Evolutionary conservation across 768 basidiomycete genomes (phyloP).

Genomic region (Mycena sanguinolenta): DNA sequence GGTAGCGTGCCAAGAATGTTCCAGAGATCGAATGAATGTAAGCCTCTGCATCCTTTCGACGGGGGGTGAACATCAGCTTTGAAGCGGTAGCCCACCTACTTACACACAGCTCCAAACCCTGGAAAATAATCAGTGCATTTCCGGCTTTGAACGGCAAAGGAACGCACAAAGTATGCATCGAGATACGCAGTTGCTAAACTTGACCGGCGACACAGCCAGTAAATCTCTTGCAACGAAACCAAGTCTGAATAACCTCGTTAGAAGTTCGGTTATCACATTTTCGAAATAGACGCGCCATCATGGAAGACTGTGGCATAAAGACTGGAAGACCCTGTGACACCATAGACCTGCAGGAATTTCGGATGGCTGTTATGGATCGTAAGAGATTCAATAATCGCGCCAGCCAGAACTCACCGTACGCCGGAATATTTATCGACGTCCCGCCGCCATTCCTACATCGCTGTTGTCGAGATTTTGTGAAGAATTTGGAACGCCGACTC

Average conservation of each 20-base stretch:
- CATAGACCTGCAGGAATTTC: conserved; percentile 18
- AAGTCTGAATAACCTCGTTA: neutral
- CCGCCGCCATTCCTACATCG: conserved; percentile 15
- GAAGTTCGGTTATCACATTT: too few relatives aligned
- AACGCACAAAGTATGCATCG: conserved; percentile 15
- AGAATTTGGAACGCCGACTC: neutral
- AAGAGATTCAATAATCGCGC: neutral
- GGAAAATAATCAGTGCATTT: neutral
- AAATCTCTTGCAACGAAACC: conserved; percentile 14
- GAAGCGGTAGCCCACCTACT: neutral
- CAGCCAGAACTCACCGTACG: conserved; percentile 8
- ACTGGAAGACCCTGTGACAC: neutral
- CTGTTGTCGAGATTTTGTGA: neutral
- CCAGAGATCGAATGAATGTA: conserved; percentile 15
- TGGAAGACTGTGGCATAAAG: conserved; percentile 23
- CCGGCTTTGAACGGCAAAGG: too few relatives aligned
- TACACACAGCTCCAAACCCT: conserved; percentile 14
- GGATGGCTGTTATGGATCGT: neutral
- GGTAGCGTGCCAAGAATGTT: neutral
- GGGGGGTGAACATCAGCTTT: neutral
- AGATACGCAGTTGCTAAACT: conserved; percentile 15
- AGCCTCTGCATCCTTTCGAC: conserved; percentile 3
- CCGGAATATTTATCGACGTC: conserved; percentile 14
- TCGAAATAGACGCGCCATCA: neutral
- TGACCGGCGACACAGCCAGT: conserved; percentile 8